phyloP scores from a whole-genome alignment of 257 asterid genomes.

The Sherardia arvensis region DNA sequence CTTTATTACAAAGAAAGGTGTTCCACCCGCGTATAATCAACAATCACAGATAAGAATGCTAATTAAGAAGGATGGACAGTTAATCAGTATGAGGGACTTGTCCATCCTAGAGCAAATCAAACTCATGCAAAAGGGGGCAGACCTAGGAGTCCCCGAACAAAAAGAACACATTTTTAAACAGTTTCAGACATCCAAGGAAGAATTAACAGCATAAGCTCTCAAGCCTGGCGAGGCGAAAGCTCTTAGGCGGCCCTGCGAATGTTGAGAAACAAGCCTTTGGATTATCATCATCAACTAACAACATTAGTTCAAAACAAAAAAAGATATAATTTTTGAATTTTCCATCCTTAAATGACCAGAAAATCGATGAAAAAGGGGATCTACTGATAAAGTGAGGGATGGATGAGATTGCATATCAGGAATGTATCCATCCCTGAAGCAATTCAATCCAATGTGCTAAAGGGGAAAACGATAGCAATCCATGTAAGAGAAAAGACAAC shows the following conservation, averaged over 20 bases:
- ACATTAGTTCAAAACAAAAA: not conserved
- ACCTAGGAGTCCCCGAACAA: slow-evolving; percentile 7
- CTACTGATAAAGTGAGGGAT: slow-evolving; percentile 18
- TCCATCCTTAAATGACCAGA: slow-evolving; percentile 20
- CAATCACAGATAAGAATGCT: slow-evolving; percentile 14
- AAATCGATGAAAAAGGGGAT: not conserved
- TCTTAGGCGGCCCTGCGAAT: slow-evolving; percentile 37
- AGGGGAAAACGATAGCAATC: not conserved
- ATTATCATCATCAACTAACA: slow-evolving; percentile 22
- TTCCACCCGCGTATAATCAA: slow-evolving; percentile 22
- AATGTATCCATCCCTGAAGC: slow-evolving; percentile 16
- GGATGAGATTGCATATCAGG: slow-evolving; percentile 11
- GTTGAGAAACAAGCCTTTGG: slow-evolving; percentile 31
- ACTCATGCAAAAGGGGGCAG: slow-evolving; percentile 12
- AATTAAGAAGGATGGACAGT: slow-evolving; percentile 13
- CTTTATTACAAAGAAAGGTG: not conserved
- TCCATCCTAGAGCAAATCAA: slow-evolving; percentile 12
- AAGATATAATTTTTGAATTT: not conserved
- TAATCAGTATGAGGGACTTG: slow-evolving; percentile 6
- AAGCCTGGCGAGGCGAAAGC: slow-evolving; percentile 34
- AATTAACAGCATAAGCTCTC: slow-evolving; percentile 30
- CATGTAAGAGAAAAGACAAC: no score
- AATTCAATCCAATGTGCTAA: slow-evolving; percentile 6
- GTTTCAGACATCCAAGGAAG: slow-evolving; percentile 42
- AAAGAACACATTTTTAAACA: not conserved